Conservation (phyloP, 441 rosid species). For the Bocquillonia castaneifolia region DNA sequence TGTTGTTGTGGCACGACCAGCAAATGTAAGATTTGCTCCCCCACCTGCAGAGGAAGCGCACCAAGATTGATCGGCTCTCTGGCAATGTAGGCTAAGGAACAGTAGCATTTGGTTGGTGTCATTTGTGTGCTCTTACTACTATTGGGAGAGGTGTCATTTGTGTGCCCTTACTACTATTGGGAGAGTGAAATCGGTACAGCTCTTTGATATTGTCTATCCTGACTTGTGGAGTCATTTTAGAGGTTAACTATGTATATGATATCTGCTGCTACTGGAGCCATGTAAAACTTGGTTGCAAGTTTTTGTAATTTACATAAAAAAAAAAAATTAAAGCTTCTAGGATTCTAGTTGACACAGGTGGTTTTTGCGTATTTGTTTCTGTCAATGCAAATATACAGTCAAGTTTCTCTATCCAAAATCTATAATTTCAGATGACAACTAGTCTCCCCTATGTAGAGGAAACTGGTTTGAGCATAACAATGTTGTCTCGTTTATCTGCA, state of each 20-base stretch:
- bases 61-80: conserved; percentile 42
- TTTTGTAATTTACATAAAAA: conserved; percentile 31
- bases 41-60: conserved; percentile 61
- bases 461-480: neutral
- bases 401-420: neutral
- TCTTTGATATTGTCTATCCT: conserved; percentile 9
- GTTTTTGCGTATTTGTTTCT: conserved; percentile 7
- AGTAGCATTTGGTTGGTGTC: conserved; percentile 18
- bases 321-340: conserved; percentile 3
- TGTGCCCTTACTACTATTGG: too few species aligned
- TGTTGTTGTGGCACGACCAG: conserved; percentile 75
- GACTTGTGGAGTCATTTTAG: conserved; percentile 14
- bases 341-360: neutral
- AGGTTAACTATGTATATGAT: conserved; percentile 32
- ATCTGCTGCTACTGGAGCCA: conserved; percentile 10
- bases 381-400: neutral
- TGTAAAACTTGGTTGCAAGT: conserved; percentile 13
- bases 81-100: neutral
- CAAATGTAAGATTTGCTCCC: conserved; percentile 73
- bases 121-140: conserved; percentile 4
- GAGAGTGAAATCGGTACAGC: neutral
- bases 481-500: too few species aligned
- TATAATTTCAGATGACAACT: neutral
- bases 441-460: neutral
- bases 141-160: neutral